These are phyloP conservation scores for Boletus tylopilopsis DNA, from an alignment of 768 basidiomycete genomes.

Conservation along the genomic window DNA sequence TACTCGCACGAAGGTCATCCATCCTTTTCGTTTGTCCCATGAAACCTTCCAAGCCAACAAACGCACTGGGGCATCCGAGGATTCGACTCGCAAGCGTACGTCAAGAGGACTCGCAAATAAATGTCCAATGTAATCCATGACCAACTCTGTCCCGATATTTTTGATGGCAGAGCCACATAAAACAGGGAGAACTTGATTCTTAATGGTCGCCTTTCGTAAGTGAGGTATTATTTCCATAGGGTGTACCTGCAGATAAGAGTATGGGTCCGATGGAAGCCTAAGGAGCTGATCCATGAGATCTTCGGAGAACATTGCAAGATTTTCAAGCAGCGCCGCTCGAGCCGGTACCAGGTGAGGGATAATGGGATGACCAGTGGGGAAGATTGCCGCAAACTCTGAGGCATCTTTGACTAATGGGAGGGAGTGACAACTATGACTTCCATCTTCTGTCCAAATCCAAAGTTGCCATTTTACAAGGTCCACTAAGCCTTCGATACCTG, in stretches of 20 bases:
- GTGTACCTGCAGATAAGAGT: constrained; percentile 63
- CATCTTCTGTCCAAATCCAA: constrained; percentile 67
- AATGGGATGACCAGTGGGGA: constrained; percentile 64
- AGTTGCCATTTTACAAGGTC: constrained; percentile 83
- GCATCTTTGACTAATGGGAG: constrained; percentile 52
- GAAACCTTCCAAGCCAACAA: constrained; percentile 85
- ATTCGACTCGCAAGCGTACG: constrained; percentile 44
- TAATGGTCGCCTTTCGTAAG: constrained; percentile 65
- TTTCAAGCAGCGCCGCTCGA: constrained; percentile 69
- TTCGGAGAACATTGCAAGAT: constrained; percentile 76
- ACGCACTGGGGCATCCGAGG: constrained; percentile 48
- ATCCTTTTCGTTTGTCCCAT: constrained; percentile 79
- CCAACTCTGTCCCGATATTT: constrained; percentile 74
- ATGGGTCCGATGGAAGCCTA: constrained; percentile 48
- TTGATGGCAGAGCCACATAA: constrained; percentile 81
- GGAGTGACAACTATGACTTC: constrained; percentile 36
- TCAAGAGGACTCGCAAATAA: constrained; percentile 77
- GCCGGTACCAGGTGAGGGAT: constrained; percentile 62
- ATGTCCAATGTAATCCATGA: constrained; percentile 81
- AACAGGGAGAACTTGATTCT: constrained; percentile 68
- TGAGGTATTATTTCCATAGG: constrained; percentile 51
- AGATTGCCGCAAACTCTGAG: constrained; percentile 38
- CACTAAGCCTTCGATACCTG: constrained; percentile 80
- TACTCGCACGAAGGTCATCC: constrained; percentile 91
- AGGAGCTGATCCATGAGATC: constrained; percentile 75